Evolutionary conservation across 2,329 filamentous ascomycete genomes (phyloP), one percentile per base, ranked within the genome.

Genomic region (Talaromyces atroroseus): DNA sequence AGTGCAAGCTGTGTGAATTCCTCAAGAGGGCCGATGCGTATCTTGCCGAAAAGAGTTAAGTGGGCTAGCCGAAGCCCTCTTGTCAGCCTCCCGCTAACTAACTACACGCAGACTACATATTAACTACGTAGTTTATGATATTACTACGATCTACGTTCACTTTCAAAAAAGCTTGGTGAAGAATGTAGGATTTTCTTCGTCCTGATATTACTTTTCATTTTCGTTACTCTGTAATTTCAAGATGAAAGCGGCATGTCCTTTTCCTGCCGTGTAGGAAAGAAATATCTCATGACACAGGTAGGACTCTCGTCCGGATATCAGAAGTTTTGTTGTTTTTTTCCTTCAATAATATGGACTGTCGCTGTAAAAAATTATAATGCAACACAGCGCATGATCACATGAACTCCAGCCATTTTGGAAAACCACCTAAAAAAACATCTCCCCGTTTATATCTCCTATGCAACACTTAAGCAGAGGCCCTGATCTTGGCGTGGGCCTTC

Each of bases 401-500:
- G 49, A 58, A 54, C 54, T 58, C 59, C 59, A 62, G 59, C 59
- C 53, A 58, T 55, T 63, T 56, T 61, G 62, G 67, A 69, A 29
- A 65, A 66, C 66, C 69, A 70, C 65, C 68, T 66, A 68, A 69
- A 66, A 66, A 65, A 71, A 68, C 69, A 69, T 71, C 67, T 73
- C 70, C 26, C 71, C 69, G 21, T 40, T 54, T 54, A 54, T 54
- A 68, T 73, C 71, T 68, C 71, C 72, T n/a, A 70, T 68, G 66
- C 70, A 47, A 67, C 68, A 68, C 76, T 74, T 88, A 90, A 77
- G 88, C 87, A 70, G 87, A 80, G 71, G 88, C 87, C 82, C 88
- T 89, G 80, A 95, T 82, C 86, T 96, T 95, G 76, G 91, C 90
- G 75, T 95, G 83, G 72, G 90, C 87, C 88, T 96, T 97, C 81